Percentiles rank a stretch among this genome's conserved stretches.
Evolutionary conservation across 2,329 filamentous ascomycete genomes (phyloP).

Genomic region (Hymenoscyphus repandus): DNA sequence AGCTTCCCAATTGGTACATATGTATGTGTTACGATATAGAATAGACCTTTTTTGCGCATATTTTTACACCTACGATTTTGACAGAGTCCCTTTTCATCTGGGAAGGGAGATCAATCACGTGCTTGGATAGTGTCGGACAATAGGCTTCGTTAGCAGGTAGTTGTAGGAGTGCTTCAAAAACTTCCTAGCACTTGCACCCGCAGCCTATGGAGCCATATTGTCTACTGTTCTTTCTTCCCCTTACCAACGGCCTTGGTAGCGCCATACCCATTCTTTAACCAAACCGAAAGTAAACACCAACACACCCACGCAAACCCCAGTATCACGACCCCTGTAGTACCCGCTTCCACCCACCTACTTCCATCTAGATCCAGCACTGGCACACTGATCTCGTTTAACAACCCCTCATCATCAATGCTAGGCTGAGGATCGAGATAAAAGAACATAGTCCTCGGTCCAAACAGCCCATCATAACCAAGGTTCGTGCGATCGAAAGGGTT

Average conservation of each 20-base stretch:
- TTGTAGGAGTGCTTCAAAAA: no score
- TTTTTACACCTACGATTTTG: no score
- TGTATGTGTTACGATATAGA: conserved; percentile 24
- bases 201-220: no score
- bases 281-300: conserved; percentile 36
- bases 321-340: conserved; percentile 54
- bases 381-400: conserved; percentile 54
- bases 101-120: no score
- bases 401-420: conserved; percentile 16
- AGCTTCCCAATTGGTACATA: no score
- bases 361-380: conserved; percentile 58
- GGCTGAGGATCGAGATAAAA: conserved; percentile 62
- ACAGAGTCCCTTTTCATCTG: no score
- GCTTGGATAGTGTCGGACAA: no score
- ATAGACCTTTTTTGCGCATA: no score
- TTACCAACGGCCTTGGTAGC: conserved; percentile 2
- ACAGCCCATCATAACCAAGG: conserved; percentile 80
- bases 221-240: conserved; percentile 16
- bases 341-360: conserved; percentile 41
- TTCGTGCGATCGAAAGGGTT: conserved; percentile 84
- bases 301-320: conserved; percentile 67
- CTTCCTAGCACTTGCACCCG: no score
- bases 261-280: conserved; percentile 23
- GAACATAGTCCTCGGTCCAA: conserved; percentile 72
- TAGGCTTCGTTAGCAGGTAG: no score